A percentile compares a stretch with the other conserved stretches of the same genome.
Conservation (phyloP, 2,329 filamentous ascomycete species). For the Ophiostoma sp. region DNA sequence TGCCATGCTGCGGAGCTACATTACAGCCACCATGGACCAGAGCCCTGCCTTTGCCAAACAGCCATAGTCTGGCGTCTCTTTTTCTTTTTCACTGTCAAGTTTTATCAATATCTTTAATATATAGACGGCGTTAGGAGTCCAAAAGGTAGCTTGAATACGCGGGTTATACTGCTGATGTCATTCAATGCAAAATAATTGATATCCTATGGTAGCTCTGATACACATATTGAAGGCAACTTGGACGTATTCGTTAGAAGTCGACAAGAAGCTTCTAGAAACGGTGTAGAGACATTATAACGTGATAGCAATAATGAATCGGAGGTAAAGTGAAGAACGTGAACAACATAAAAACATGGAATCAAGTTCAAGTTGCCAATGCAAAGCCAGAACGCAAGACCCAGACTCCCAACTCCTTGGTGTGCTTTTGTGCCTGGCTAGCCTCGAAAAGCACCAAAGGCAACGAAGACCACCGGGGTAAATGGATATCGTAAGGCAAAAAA, state of each 20-base stretch:
- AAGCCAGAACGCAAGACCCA: background rate
- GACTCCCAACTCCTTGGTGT: slow-evolving; percentile 11
- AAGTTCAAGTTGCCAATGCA: background rate
- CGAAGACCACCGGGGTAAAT: background rate
- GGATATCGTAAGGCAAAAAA: background rate
- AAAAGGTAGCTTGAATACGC: slow-evolving; percentile 1
- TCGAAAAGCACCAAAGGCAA: background rate
- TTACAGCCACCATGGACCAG: slow-evolving; percentile 82
- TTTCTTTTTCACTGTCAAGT: background rate
- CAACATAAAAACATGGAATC: background rate
- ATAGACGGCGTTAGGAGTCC: slow-evolving; percentile 7
- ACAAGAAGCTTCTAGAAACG: background rate
- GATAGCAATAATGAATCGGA: background rate
- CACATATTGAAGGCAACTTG: background rate
- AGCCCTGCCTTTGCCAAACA: slow-evolving; percentile 63
- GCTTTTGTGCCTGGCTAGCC: background rate
- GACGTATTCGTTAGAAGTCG: background rate
- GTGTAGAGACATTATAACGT: background rate
- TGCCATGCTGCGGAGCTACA: slow-evolving; percentile 77
- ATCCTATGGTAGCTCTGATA: background rate
- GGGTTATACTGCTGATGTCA: background rate
- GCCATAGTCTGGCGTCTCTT: background rate
- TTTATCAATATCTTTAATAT: background rate
- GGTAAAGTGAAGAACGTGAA: background rate
- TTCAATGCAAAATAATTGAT: background rate